phyloP scores from a whole-genome alignment of 1,284 basidiomycete genomes.

The Cryptococcus sp. region DNA sequence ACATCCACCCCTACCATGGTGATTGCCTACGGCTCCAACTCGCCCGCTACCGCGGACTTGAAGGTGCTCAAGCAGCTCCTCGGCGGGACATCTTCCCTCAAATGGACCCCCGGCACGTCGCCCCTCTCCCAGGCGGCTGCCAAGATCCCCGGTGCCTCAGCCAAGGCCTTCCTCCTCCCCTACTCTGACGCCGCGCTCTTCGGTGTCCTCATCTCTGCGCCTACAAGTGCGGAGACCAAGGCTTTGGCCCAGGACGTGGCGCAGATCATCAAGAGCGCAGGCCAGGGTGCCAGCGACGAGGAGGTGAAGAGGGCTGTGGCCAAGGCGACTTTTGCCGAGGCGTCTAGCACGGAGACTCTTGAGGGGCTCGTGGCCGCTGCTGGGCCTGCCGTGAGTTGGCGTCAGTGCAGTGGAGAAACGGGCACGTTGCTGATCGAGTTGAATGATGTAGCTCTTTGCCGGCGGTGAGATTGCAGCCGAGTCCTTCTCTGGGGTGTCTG shows the following conservation, averaged over 20 bases:
- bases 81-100: constrained; percentile 67
- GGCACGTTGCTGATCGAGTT: not conserved
- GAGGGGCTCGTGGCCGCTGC: constrained; percentile 65
- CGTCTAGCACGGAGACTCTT: constrained; percentile 63
- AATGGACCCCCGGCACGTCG: constrained; percentile 74
- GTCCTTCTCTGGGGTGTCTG: constrained; percentile 43
- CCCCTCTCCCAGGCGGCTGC: constrained; percentile 58
- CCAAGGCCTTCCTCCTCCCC: constrained; percentile 69
- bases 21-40: constrained; percentile 71
- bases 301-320: constrained; percentile 74
- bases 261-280: constrained; percentile 63
- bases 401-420: too few species aligned
- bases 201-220: constrained; percentile 63
- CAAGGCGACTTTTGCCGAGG: constrained; percentile 80
- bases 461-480: constrained; percentile 13
- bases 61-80: constrained; percentile 74
- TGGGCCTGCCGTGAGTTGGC: constrained; percentile 36
- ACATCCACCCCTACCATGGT: constrained; percentile 69
- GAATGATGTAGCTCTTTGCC: constrained; percentile 10
- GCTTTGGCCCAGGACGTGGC: constrained; percentile 61
- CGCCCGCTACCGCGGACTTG: constrained; percentile 62
- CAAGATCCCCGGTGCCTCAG: constrained; percentile 52
- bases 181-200: constrained; percentile 88
- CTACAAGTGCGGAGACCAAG: constrained; percentile 46
- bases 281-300: constrained; percentile 61